phyloP scores from a whole-genome alignment of 2,329 filamentous ascomycete species.

The Aspergillus brunneoviolaceus region DNA sequence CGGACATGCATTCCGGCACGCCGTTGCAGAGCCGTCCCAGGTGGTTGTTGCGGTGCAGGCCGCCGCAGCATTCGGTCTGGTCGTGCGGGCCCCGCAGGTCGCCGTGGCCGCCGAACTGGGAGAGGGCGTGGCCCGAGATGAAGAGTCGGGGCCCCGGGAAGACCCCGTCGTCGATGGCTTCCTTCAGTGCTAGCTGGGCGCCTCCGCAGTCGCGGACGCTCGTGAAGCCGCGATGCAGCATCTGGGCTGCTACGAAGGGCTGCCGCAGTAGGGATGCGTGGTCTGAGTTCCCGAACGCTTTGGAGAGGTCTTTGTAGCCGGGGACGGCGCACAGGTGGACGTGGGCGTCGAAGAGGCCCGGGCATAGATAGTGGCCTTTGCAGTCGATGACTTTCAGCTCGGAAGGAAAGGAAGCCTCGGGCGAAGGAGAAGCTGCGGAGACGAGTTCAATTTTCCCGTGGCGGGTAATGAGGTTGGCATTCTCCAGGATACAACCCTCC shows the following conservation, averaged over 20 bases:
- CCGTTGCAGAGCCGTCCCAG: conserved; percentile 53
- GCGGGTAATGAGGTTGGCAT: too few species aligned
- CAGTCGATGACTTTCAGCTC: conserved; percentile 15
- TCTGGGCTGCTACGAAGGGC: conserved; percentile 37
- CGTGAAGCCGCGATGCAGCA: conserved; percentile 60
- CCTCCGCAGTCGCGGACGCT: conserved; percentile 60
- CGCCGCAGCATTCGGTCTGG: conserved; percentile 47
- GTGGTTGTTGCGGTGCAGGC: conserved; percentile 30
- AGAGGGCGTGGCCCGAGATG: conserved; percentile 55
- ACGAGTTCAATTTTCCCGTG: too few species aligned
- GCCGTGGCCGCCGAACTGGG: conserved; percentile 60
- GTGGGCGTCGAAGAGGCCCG: conserved; percentile 28
- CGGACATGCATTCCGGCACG: conserved; percentile 55
- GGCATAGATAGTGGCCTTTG: conserved; percentile 23
- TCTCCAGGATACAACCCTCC: conserved; percentile 14
- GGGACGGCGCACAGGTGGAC: conserved; percentile 29
- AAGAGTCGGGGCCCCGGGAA: conserved; percentile 58
- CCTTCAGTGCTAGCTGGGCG: conserved; percentile 51
- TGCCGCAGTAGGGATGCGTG: conserved; percentile 23
- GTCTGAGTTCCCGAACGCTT: conserved; percentile 24
- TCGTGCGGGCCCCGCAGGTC: conserved; percentile 51
- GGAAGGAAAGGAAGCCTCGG: too few species aligned
- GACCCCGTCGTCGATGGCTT: conserved; percentile 58
- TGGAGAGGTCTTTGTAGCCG: conserved; percentile 22
- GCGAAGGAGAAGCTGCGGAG: too few species aligned